phyloP scores from a whole-genome alignment of 192 early-diverging fungal genomes.

The Umbelopsis ramanniana region DNA sequence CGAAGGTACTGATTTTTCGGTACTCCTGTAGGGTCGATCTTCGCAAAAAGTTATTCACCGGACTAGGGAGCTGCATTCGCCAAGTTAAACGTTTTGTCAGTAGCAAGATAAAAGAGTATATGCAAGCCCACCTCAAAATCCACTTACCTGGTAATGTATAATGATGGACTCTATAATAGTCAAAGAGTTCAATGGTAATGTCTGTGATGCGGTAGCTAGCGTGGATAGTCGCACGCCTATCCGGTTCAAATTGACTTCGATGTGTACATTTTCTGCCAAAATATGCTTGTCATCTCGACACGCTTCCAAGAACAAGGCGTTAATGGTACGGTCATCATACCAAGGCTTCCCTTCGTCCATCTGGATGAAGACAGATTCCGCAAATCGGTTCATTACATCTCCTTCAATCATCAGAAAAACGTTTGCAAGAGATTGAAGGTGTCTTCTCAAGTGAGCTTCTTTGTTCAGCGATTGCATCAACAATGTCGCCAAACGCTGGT shows the following conservation, averaged over 20 bases:
- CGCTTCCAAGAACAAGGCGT: constrained; percentile 35
- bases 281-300: constrained; percentile 20
- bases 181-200: background rate
- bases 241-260: constrained; percentile 18
- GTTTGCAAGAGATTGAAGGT: constrained; percentile 36
- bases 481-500: constrained; percentile 27
- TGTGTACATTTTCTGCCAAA: constrained; percentile 29
- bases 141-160: constrained; percentile 19
- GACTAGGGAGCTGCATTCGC: constrained; percentile 36
- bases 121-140: no score
- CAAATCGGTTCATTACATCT: constrained; percentile 45
- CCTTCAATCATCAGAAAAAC: constrained; percentile 46
- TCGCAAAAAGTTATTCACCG: constrained; percentile 43
- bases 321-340: constrained; percentile 41
- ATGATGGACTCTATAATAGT: constrained; percentile 23
- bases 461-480: constrained; percentile 32
- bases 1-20: constrained; percentile 32
- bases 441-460: constrained; percentile 28
- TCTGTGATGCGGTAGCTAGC: background rate
- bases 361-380: constrained; percentile 39
- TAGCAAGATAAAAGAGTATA: no score
- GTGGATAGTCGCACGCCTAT: background rate
- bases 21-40: constrained; percentile 27
- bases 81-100: no score
- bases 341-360: constrained; percentile 45